Evolutionary conservation across 805 yeast genomes (phyloP), one percentile per base, ranked within the genome.

Genomic region (Spathaspora girioi): DNA sequence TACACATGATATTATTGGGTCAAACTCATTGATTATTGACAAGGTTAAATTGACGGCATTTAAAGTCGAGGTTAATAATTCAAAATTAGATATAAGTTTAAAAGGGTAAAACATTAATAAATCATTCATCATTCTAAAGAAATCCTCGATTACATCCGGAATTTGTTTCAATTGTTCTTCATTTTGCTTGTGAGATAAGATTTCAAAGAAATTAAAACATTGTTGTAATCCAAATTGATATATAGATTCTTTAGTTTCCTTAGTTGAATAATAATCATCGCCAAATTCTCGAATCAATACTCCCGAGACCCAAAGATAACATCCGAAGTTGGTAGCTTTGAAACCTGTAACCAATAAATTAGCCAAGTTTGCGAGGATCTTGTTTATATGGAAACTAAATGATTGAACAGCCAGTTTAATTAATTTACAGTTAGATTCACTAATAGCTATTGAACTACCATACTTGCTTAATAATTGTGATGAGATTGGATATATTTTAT

Each of bases 281-380:
- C 84, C 82, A 66, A 77, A 92, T 54, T 89, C 93, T 51, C 88
- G 81, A 48, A 88, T 82, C 26, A 91, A 71, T 9, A 87, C 77
- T 8, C 97, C 97, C 2, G 96, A 85, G 12, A 89, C 93, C 94
- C 96, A 92, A 50, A 92, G 70, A 63, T 86, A 91, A 64, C 96
- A 89, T 3, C 97, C 97, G 60, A 72, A 81, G 35, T 83, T 80
- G 18, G 86, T 86, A 26, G 70, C 69, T 44, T 82, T 77, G 69
- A 90, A 92, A 1, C 96, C 94, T 38, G 77, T 76, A 18, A 81
- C 85, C 50, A 91, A 75, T 46, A 85, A 68, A 50, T 79, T 83
- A 1, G 90, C 89, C 38, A 90, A 78, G 12, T 80, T 75, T 2
- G 83, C 79, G 17, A 92, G 70, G 20, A 87, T 73, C 2, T 87